Percentiles rank a stretch among this genome's conserved stretches.
These are phyloP conservation scores for Cladosporium phlei DNA, from an alignment of 2,329 filamentous ascomycete genomes.

Conservation along the genomic window DNA sequence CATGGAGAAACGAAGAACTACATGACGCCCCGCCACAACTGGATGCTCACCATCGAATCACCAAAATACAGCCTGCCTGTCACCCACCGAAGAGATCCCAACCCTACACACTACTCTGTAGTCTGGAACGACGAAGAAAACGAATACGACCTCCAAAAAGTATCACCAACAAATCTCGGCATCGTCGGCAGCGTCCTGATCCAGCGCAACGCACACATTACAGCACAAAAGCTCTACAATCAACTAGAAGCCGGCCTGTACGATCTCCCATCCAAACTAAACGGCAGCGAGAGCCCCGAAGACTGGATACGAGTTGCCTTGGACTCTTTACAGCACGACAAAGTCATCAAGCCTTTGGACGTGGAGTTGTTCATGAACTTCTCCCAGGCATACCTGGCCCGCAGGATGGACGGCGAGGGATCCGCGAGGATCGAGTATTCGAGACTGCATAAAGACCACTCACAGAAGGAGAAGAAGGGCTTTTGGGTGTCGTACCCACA, in stretches of 20 bases:
- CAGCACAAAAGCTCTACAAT: conserved; percentile 7
- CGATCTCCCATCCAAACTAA: neutral
- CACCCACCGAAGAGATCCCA: conserved; percentile 10
- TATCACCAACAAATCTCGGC: conserved; percentile 10
- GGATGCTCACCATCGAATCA: conserved; percentile 20
- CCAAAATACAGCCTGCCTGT: conserved; percentile 14
- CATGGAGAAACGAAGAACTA: conserved; percentile 5
- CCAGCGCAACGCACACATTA: conserved; percentile 11
- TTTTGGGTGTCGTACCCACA: conserved; percentile 14
- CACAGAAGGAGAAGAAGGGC: conserved; percentile 13
- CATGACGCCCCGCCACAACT: conserved; percentile 15
- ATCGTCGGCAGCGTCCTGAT: conserved; percentile 20
- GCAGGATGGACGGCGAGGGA: conserved; percentile 13
- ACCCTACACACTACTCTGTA: conserved; percentile 16
- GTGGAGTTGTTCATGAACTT: conserved; percentile 20
- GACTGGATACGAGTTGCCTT: conserved; percentile 16
- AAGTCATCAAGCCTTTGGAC: conserved; percentile 15
- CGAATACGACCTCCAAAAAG: conserved; percentile 7
- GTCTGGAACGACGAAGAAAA: conserved; percentile 7
- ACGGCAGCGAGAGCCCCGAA: conserved; percentile 7
- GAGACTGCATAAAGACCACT: conserved; percentile 8
- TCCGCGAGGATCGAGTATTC: conserved; percentile 15
- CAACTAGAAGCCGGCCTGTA: conserved; percentile 13
- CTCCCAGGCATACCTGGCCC: conserved; percentile 16
- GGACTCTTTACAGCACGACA: conserved; percentile 15